These are phyloP conservation scores for Nymphaea thermarum DNA, from an alignment of 164 flowering plant genomes.

Conservation along the genomic window DNA sequence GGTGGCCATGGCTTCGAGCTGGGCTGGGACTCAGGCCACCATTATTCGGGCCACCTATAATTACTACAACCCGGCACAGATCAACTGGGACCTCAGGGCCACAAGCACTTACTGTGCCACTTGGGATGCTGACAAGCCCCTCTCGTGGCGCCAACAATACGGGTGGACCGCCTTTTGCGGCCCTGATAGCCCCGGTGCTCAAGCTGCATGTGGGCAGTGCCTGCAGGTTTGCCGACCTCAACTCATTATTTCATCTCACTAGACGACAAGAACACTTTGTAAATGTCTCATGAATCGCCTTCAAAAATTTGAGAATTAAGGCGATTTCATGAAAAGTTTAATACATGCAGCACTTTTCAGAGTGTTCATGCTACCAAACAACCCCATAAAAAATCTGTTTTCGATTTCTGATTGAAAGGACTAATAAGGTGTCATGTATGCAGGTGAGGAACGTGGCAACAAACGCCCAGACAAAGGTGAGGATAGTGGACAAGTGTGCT, in stretches of 20 bases:
- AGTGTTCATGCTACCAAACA: no score
- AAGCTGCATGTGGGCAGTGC: conserved; percentile 32
- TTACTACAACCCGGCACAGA: conserved; percentile 26
- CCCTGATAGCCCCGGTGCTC: conserved; percentile 29
- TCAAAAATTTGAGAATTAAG: no score
- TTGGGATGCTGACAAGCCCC: conserved; percentile 36
- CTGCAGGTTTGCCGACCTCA: conserved; percentile 13
- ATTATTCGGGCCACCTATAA: conserved; percentile 43
- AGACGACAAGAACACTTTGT: no score
- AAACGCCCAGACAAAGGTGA: conserved; percentile 33
- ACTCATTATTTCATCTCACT: not conserved
- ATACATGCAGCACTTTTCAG: no score
- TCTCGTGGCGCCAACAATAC: conserved; percentile 27
- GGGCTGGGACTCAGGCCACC: conserved; percentile 5
- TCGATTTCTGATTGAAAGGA: no score
- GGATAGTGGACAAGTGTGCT: conserved; percentile 73
- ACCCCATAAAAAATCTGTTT: no score
- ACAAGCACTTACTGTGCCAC: conserved; percentile 37
- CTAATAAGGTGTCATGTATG: no score
- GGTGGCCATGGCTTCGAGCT: not conserved
- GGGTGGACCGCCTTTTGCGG: conserved; percentile 47
- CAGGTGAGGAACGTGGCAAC: conserved; percentile 26
- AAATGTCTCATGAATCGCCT: no score
- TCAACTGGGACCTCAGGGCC: conserved; percentile 27
- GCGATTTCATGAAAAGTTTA: no score